These are phyloP conservation scores for Aspergillus floridensis DNA, from an alignment of 2,329 filamentous ascomycete species.

Conservation along the genomic window DNA sequence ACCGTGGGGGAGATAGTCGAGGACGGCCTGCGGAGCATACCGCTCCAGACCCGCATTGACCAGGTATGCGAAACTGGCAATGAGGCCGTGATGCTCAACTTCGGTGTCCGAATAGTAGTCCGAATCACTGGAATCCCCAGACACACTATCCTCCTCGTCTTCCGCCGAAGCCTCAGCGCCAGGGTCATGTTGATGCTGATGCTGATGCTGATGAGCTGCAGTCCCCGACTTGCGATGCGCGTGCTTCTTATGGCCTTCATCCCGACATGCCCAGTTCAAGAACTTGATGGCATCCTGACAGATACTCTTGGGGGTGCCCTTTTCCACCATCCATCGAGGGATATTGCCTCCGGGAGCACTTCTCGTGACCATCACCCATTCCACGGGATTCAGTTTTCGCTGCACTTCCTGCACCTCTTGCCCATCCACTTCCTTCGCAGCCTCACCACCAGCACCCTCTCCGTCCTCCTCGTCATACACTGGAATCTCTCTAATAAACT, in stretches of 20 bases:
- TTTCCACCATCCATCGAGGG: constrained; percentile 86
- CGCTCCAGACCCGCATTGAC: constrained; percentile 48
- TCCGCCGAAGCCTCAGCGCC: neutral
- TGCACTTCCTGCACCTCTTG: constrained; percentile 34
- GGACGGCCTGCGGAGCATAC: constrained; percentile 50
- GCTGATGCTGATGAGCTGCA: neutral
- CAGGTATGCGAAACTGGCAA: constrained; percentile 36
- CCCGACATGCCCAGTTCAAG: constrained; percentile 68
- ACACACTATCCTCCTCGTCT: constrained; percentile 7
- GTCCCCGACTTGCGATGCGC: neutral
- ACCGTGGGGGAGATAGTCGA: constrained; percentile 46
- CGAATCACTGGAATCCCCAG: constrained; percentile 17
- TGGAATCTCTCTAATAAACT: constrained; percentile 82
- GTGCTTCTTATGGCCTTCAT: constrained; percentile 39
- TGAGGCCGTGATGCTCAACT: constrained; percentile 32
- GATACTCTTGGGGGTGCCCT: constrained; percentile 79
- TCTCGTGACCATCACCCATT: constrained; percentile 91
- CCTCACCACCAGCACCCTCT: constrained; percentile 8
- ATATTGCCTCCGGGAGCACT: constrained; percentile 87
- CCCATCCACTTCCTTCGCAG: constrained; percentile 10
- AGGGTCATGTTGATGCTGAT: constrained; percentile 1
- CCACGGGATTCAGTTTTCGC: constrained; percentile 63
- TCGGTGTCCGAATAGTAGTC: constrained; percentile 21
- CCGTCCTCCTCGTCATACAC: constrained; percentile 10
- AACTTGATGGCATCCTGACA: constrained; percentile 77